Evolutionary conservation across 2,329 filamentous ascomycete species (phyloP).

Genomic region (Nemania sp.): DNA sequence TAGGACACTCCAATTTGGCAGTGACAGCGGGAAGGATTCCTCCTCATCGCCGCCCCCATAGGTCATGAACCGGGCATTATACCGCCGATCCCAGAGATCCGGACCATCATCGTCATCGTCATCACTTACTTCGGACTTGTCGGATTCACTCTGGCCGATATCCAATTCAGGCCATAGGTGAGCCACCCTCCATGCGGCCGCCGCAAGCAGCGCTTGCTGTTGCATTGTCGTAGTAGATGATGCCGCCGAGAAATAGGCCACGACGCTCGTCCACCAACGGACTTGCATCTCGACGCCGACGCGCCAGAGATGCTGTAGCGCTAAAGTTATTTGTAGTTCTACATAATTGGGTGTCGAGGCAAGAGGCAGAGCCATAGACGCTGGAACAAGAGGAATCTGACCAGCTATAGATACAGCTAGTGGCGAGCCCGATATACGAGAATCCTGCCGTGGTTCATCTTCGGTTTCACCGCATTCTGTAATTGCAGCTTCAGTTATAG

Average conservation of each 20-base stretch:
- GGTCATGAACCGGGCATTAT: constrained; percentile 55
- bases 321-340: constrained; percentile 65
- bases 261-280: constrained; percentile 72
- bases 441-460: constrained; percentile 28
- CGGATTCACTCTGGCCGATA: constrained; percentile 20
- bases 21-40: constrained; percentile 35
- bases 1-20: constrained; percentile 57
- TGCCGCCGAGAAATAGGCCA: constrained; percentile 69
- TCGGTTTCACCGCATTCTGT: constrained; percentile 21
- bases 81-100: constrained; percentile 71
- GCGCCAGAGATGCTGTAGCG: constrained; percentile 87
- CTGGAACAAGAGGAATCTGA: constrained; percentile 85
- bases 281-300: constrained; percentile 74
- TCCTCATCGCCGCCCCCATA: constrained; percentile 38
- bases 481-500: constrained; percentile 24
- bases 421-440: constrained; percentile 7
- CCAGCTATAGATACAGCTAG: constrained; percentile 71
- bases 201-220: constrained; percentile 47
- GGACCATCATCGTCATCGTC: constrained; percentile 54
- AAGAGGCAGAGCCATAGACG: constrained; percentile 66
- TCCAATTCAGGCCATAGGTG: constrained; percentile 39
- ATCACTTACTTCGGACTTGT: constrained; percentile 46
- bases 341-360: constrained; percentile 48
- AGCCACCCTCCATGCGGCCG: constrained; percentile 51
- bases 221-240: constrained; percentile 27